Evolutionary conservation across 768 basidiomycete species (phyloP), one percentile per base, ranked within the genome.

Genomic region (Leucogyrophana mollusca): DNA sequence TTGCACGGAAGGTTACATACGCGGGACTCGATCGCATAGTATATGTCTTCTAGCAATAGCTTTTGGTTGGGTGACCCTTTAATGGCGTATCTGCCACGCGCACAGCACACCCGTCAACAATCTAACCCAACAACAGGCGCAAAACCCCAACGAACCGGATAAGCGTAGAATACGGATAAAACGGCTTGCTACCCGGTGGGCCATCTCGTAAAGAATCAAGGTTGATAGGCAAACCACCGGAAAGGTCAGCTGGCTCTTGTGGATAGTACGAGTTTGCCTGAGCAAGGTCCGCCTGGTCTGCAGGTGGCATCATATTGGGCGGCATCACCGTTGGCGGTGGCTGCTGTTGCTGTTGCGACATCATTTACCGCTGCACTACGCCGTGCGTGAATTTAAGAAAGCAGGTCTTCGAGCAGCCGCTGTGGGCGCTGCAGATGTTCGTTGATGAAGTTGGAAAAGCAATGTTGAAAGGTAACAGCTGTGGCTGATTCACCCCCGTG

Each of bases 11-110:
- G 43, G 27, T 20, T 43, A 77, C 85, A 62, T 68, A 91, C 89
- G 58, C 89, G 78, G 43, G 87, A 90, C 66, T 91, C 90, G 51
- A 93, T 91, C 13, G 90, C 90, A 68, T 91, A 92, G 65, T 93
- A 93, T 44, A 93, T 92, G 66, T 93, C 90, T 70, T 93, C 90
- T 42, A 93, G 70, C 45, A 93, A 70, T 46, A 93, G 65, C 61
- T 89, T 90, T 67, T 88, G 86, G 61, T 87, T 90, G 33, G 90
- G 90, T 6, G 90, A 89, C 49, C 90, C 90, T 68, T 93, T 93
- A 66, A 93, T 93, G 45, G 90, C 90, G 63, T 92, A 93, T 53
- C 90, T 92, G 57, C 27, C 51, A 39, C 45, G 43, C 39, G 40
- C 46, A 55, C 41, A 40, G 49, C 40, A 54, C 44, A 40, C 24